A percentile compares a stretch with the other conserved stretches of the same genome.
These are phyloP conservation scores for Tremella yokohamensis DNA, from an alignment of 768 basidiomycete species.

Conservation along the genomic window DNA sequence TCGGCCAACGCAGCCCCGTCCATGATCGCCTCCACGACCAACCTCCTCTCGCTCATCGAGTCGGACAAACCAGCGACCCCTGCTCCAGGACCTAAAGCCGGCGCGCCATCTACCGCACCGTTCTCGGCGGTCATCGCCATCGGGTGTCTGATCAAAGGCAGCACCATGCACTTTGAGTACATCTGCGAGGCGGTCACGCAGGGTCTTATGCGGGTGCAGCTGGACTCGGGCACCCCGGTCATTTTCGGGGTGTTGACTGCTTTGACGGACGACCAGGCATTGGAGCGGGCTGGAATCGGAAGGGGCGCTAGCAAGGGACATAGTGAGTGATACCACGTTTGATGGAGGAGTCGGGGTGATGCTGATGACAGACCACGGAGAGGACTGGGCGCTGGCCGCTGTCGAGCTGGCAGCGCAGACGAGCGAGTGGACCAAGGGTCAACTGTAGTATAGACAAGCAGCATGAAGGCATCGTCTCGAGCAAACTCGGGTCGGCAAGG, in stretches of 20 bases:
- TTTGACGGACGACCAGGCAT: constrained; percentile 86
- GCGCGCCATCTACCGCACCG: constrained; percentile 52
- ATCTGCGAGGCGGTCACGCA: constrained; percentile 91
- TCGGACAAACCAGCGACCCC: constrained; percentile 55
- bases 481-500: neutral
- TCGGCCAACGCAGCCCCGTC: constrained; percentile 73
- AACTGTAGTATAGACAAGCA: constrained; percentile 10
- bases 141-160: constrained; percentile 95
- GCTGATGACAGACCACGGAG: constrained; percentile 63
- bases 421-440: constrained; percentile 45
- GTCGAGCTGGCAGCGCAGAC: constrained; percentile 60
- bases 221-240: constrained; percentile 89
- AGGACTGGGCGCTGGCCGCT: constrained; percentile 95
- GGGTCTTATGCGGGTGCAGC: constrained; percentile 87
- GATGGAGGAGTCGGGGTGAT: neutral
- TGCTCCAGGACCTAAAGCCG: constrained; percentile 39
- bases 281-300: constrained; percentile 88
- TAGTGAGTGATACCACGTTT: constrained; percentile 55
- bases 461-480: constrained; percentile 3
- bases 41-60: constrained; percentile 56
- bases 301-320: constrained; percentile 66
- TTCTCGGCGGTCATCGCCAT: constrained; percentile 97
- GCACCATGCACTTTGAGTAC: constrained; percentile 99
- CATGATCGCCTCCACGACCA: constrained; percentile 61
- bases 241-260: constrained; percentile 95